Percentiles rank a stretch among this genome's conserved stretches.
Conservation (phyloP, 306 rosid genomes). For the Sphenostylis stenocarpa region DNA sequence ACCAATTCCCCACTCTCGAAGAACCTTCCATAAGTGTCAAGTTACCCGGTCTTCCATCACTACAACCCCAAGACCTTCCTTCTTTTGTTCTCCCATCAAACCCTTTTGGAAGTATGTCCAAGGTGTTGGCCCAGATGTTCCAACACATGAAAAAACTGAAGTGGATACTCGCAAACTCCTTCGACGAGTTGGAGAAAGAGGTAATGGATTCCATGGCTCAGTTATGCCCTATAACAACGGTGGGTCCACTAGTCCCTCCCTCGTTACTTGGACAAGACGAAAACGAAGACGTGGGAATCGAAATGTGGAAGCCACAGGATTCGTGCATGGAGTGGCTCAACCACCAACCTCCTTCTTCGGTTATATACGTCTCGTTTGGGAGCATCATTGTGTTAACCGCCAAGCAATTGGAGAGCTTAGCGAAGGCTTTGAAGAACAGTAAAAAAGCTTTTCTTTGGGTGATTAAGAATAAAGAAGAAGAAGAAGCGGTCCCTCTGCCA, state of each 20-base stretch:
- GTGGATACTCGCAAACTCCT: slow-evolving; percentile 52
- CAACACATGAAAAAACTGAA: slow-evolving; percentile 39
- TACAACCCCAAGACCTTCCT: slow-evolving; percentile 47
- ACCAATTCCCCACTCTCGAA: slow-evolving; percentile 32
- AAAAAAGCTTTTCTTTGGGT: slow-evolving; percentile 47
- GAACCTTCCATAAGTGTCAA: slow-evolving; percentile 28
- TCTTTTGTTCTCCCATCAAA: slow-evolving; percentile 52
- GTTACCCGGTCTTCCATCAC: slow-evolving; percentile 43
- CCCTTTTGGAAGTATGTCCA: not conserved
- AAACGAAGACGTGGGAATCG: slow-evolving; percentile 36
- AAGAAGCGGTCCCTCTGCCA: slow-evolving; percentile 20
- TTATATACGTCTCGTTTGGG: slow-evolving; percentile 52
- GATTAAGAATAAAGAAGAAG: slow-evolving; percentile 13
- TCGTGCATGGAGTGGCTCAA: slow-evolving; percentile 55
- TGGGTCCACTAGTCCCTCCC: slow-evolving; percentile 51
- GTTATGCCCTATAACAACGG: slow-evolving; percentile 26
- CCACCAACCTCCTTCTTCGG: slow-evolving; percentile 38
- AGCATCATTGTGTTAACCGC: slow-evolving; percentile 28
- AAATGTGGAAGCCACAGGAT: slow-evolving; percentile 50
- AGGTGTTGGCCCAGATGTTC: slow-evolving; percentile 22
- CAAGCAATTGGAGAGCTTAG: slow-evolving; percentile 43
- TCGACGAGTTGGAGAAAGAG: slow-evolving; percentile 47
- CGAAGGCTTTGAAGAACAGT: slow-evolving; percentile 35
- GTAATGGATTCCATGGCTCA: slow-evolving; percentile 44
- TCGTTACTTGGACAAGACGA: slow-evolving; percentile 34